Evolutionary conservation across 257 asterid species (phyloP).

Genomic region (Solanum piurae): DNA sequence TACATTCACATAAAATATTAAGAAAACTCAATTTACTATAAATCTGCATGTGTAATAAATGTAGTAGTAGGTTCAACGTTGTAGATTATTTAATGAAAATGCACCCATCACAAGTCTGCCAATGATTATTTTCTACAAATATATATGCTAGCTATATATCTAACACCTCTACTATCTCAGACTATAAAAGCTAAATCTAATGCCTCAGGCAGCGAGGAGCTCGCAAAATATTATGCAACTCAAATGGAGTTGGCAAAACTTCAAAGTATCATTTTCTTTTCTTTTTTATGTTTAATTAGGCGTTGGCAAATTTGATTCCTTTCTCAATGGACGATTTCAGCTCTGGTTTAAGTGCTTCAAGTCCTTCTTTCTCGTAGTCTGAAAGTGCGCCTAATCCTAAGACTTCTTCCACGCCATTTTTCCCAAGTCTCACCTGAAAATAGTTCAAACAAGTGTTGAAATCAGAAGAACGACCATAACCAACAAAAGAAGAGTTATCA

Average conservation of each 20-base stretch:
- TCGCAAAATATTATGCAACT: background rate
- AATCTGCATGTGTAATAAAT: background rate
- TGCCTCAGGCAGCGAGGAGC: background rate
- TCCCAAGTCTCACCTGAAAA: constrained; percentile 72
- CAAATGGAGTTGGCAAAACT: background rate
- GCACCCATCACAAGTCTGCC: background rate
- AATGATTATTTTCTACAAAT: constrained; percentile 1
- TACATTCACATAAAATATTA: background rate
- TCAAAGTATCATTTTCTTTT: background rate
- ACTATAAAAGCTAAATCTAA: background rate
- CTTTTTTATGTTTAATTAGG: constrained; percentile 12
- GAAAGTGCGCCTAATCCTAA: constrained; percentile 57
- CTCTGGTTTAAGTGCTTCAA: constrained; percentile 64
- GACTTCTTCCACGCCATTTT: constrained; percentile 75
- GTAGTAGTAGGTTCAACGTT: background rate
- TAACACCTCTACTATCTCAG: background rate
- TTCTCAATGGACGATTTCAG: constrained; percentile 65
- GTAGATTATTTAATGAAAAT: background rate
- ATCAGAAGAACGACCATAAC: background rate
- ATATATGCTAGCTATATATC: background rate
- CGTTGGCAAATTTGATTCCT: constrained; percentile 50
- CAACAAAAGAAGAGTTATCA: background rate
- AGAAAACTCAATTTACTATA: background rate
- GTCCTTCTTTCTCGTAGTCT: constrained; percentile 62
- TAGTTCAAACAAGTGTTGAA: background rate